These are phyloP conservation scores for Aspergillus candidus DNA, from an alignment of 2,329 filamentous ascomycete species.

Conservation along the genomic window DNA sequence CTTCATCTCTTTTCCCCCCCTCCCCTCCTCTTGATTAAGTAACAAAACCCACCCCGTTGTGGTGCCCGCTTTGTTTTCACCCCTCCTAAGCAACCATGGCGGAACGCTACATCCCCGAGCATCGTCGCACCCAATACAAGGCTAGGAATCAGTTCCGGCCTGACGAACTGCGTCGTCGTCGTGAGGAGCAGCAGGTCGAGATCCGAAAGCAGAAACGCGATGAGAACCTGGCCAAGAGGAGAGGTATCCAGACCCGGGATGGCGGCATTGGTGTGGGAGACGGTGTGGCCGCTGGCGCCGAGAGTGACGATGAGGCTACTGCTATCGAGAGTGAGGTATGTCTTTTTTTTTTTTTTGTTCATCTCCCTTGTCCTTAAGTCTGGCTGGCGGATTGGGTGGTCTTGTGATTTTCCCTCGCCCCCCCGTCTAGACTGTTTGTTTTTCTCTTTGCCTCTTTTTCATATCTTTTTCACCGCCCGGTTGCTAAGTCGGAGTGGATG, in stretches of 20 bases:
- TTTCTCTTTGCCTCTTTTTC: constrained; percentile 18
- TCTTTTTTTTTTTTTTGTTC: constrained; percentile 2
- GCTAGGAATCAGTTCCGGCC: constrained; percentile 99
- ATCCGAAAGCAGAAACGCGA: constrained; percentile 98
- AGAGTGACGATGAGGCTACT: constrained; percentile 94
- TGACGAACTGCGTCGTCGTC: constrained; percentile 94
- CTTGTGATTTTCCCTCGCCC: not conserved
- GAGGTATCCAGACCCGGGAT: constrained; percentile 81
- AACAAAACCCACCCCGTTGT: constrained; percentile 9
- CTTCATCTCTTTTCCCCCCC: constrained; percentile 7
- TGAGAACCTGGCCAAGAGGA: constrained; percentile 96
- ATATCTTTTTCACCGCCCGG: constrained; percentile 32
- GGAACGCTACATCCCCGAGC: constrained; percentile 98
- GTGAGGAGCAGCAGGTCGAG: constrained; percentile 98
- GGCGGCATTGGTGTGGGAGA: constrained; percentile 49
- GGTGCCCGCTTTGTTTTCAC: constrained; percentile 26
- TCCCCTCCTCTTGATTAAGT: constrained; percentile 11
- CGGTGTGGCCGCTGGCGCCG: constrained; percentile 76
- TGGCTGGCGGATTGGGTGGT: too few species aligned
- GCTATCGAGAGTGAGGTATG: constrained; percentile 95
- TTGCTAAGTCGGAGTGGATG: constrained; percentile 11
- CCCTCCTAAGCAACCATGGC: constrained; percentile 62
- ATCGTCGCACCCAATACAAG: constrained; percentile 99
- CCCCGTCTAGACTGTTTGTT: constrained; percentile 16
- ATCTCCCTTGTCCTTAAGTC: not conserved